Evolutionary conservation across 78 protist species (phyloP).

Genomic region (Protostelium mycophagum): DNA sequence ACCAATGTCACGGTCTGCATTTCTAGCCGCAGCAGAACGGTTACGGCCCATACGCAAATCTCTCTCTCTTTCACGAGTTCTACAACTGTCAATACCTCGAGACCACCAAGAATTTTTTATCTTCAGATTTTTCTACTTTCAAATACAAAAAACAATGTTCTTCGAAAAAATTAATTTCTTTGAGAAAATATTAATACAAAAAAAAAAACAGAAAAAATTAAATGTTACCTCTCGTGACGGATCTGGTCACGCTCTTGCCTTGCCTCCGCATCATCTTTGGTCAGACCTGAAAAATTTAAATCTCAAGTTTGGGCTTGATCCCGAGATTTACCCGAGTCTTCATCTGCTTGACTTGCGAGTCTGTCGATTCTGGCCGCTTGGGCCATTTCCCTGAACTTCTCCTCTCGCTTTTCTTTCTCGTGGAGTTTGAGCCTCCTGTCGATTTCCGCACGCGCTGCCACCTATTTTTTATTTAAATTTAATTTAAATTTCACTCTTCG

Average conservation of each 20-base stretch:
- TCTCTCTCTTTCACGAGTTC: constrained; percentile 44
- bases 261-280: not conserved
- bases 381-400: constrained; percentile 52
- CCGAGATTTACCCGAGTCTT: not conserved
- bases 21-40: constrained; percentile 22
- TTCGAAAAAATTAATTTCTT: too few relatives aligned
- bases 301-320: not conserved
- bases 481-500: not conserved
- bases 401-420: constrained; percentile 76
- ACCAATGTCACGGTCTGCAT: constrained; percentile 83
- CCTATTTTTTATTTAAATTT: not conserved
- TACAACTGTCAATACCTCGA: constrained; percentile 15
- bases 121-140: too few relatives aligned
- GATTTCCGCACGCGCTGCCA: not conserved
- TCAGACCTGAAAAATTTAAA: not conserved
- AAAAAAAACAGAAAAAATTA: too few relatives aligned
- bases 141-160: too few relatives aligned
- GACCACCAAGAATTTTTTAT: not conserved
- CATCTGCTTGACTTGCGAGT: not conserved
- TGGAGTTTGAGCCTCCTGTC: not conserved
- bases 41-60: constrained; percentile 44
- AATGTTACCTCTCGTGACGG: too few relatives aligned
- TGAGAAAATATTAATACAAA: too few relatives aligned
- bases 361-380: constrained; percentile 32
- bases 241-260: constrained; percentile 10